phyloP scores from a whole-genome alignment of 768 basidiomycete species.

The Hemileccinum rubropunctum region DNA sequence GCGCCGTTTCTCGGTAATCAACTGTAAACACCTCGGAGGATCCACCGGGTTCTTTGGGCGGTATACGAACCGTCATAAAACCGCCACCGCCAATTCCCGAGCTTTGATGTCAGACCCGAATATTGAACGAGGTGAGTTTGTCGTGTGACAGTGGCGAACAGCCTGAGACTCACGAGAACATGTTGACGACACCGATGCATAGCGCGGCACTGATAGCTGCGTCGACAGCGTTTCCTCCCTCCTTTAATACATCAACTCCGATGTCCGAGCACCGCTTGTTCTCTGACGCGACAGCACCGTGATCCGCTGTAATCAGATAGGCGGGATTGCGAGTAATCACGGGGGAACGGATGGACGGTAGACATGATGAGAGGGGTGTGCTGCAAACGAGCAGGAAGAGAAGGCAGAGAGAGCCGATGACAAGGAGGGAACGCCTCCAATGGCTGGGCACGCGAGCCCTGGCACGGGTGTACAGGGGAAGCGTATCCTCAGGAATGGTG shows the following conservation, averaged over 20 bases:
- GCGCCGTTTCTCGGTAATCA: slow-evolving; percentile 89
- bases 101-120: slow-evolving; percentile 33
- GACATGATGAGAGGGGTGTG: too few species aligned
- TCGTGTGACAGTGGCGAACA: background rate
- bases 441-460: background rate
- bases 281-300: slow-evolving; percentile 90
- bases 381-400: slow-evolving; percentile 7
- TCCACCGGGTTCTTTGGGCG: slow-evolving; percentile 42
- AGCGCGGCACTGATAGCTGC: slow-evolving; percentile 77
- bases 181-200: slow-evolving; percentile 82
- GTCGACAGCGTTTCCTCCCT: slow-evolving; percentile 90
- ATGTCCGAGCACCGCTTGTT: slow-evolving; percentile 83
- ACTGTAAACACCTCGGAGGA: slow-evolving; percentile 66
- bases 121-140: slow-evolving; percentile 2
- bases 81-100: slow-evolving; percentile 89
- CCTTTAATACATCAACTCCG: slow-evolving; percentile 71
- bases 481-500: slow-evolving; percentile 2
- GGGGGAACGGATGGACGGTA: background rate
- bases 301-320: slow-evolving; percentile 56
- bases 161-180: slow-evolving; percentile 86
- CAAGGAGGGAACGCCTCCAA: slow-evolving; percentile 14
- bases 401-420: slow-evolving; percentile 11
- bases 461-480: slow-evolving; percentile 20
- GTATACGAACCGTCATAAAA: slow-evolving; percentile 80
- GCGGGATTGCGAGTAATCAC: slow-evolving; percentile 43